phyloP scores from a whole-genome alignment of 1,284 basidiomycete species.

The Leccinum fallax region DNA sequence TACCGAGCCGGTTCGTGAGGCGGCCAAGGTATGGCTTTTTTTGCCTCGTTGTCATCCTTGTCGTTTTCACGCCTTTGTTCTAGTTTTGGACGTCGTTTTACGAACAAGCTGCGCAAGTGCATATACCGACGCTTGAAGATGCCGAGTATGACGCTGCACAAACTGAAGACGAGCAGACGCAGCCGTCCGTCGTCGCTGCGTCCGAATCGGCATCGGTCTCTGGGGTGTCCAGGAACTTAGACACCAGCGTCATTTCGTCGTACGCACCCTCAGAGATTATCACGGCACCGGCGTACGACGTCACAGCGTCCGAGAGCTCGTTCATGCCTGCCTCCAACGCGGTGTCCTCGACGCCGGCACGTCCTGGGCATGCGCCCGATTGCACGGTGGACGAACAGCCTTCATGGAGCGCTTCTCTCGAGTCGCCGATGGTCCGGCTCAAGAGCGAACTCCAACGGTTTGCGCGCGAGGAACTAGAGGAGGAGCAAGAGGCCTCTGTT shows the following conservation, averaged over 20 bases:
- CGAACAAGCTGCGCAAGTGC: constrained; percentile 86
- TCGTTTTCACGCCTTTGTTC: background rate
- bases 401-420: constrained; percentile 70
- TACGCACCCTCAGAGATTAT: background rate
- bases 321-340: constrained; percentile 67
- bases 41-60: background rate
- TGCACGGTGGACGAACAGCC: constrained; percentile 47
- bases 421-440: constrained; percentile 75
- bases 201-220: constrained; percentile 19
- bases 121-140: constrained; percentile 73
- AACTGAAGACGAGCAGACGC: constrained; percentile 46
- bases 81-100: constrained; percentile 98
- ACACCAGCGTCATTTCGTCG: background rate
- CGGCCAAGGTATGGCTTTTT: constrained; percentile 64
- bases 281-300: background rate
- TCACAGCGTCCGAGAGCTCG: constrained; percentile 62
- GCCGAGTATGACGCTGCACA: constrained; percentile 59
- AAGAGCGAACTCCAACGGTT: constrained; percentile 69
- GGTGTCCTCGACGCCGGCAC: constrained; percentile 77
- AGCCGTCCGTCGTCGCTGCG: constrained; percentile 25
- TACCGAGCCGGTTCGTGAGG: constrained; percentile 85
- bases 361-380: constrained; percentile 38
- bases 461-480: constrained; percentile 36
- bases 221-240: background rate
- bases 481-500: constrained; percentile 15